Conservation (phyloP, 192 early-diverging fungal genomes). For the Umbelopsis vinacea region DNA sequence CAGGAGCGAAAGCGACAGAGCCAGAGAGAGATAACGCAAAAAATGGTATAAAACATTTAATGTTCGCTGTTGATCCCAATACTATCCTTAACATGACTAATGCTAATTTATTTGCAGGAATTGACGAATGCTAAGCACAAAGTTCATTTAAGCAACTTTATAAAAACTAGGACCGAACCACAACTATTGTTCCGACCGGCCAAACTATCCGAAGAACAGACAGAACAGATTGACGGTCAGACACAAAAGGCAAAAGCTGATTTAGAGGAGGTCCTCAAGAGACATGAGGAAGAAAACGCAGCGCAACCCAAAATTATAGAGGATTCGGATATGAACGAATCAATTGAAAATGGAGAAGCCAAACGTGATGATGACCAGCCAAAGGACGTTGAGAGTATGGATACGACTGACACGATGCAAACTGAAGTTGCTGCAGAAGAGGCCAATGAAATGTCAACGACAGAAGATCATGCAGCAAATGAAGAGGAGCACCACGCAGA, state of each 20-base stretch:
- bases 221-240: constrained; percentile 5
- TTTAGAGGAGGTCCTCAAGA: constrained; percentile 3
- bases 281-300: neutral
- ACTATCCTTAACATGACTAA: neutral
- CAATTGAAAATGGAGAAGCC: neutral
- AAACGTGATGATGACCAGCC: neutral
- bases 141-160: constrained; percentile 35
- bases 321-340: neutral
- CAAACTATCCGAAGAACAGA: constrained; percentile 26
- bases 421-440: neutral
- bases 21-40: constrained; percentile 19
- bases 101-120: constrained; percentile 10
- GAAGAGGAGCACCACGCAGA: neutral
- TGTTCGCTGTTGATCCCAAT: neutral
- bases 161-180: constrained; percentile 36
- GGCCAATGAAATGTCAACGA: neutral
- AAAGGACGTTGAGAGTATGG: neutral
- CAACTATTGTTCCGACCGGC: constrained; percentile 39
- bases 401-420: neutral
- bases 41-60: neutral
- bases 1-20: constrained; percentile 23
- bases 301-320: neutral
- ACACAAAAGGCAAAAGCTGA: neutral
- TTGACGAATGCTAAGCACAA: constrained; percentile 23
- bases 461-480: neutral